Percentiles rank a stretch among this genome's conserved stretches.
These are phyloP conservation scores for Saccharomycopsis olivae DNA, from an alignment of 805 yeast genomes.

Conservation along the genomic window DNA sequence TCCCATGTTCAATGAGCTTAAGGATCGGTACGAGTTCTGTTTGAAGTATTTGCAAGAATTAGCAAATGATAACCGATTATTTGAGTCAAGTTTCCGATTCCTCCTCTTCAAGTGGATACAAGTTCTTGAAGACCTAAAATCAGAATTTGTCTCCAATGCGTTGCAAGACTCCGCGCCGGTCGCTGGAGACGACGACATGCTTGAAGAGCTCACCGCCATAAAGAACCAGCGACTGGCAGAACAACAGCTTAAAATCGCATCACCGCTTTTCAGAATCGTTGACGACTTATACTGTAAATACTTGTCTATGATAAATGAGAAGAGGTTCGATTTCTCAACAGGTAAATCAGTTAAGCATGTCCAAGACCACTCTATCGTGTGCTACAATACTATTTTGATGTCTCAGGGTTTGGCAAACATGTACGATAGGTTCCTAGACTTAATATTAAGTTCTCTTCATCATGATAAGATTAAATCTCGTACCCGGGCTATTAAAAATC, in stretches of 20 bases:
- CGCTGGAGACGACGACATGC: background rate
- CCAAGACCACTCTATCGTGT: background rate
- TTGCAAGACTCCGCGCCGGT: background rate
- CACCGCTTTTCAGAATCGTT: constrained; percentile 3
- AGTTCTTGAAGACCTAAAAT: constrained; percentile 4
- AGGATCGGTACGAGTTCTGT: constrained; percentile 8
- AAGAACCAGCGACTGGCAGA: constrained; percentile 11
- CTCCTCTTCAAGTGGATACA: constrained; percentile 21
- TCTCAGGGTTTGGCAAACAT: constrained; percentile 23
- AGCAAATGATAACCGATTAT: constrained; percentile 2
- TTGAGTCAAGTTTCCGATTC: constrained; percentile 8
- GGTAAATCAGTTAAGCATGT: background rate
- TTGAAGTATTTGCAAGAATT: constrained; percentile 18
- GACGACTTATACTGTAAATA: constrained; percentile 2
- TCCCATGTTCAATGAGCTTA: constrained; percentile 8
- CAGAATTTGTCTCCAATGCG: constrained; percentile 1
- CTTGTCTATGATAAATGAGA: constrained; percentile 2
- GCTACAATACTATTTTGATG: constrained; percentile 7
- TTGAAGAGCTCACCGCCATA: constrained; percentile 5
- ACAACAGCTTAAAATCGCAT: background rate
- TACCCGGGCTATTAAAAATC: constrained; percentile 54
- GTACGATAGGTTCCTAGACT: constrained; percentile 43
- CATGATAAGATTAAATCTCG: constrained; percentile 42
- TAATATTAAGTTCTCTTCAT: constrained; percentile 38
- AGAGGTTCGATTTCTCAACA: background rate